phyloP scores from a whole-genome alignment of 257 asterid species.

The Nicotiana noctiflora region DNA sequence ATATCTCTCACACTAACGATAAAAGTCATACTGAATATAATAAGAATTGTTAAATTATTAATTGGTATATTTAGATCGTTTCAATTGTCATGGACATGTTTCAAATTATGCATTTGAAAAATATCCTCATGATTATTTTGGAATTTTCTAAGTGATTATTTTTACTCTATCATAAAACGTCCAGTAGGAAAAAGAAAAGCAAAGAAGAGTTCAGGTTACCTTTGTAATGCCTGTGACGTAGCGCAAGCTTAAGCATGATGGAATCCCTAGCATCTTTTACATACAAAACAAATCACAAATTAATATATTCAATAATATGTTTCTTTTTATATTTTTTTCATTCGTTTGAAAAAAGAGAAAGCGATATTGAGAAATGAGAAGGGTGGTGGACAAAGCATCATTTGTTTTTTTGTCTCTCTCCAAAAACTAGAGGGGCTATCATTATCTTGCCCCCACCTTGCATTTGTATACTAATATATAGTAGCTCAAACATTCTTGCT shows the following conservation, averaged over 20 bases:
- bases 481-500: background rate
- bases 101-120: too few relatives aligned
- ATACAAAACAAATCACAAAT: background rate
- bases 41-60: too few relatives aligned
- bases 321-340: background rate
- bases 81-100: too few relatives aligned
- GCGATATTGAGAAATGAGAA: background rate
- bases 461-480: background rate
- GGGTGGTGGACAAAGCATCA: slow-evolving; percentile 2
- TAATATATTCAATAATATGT: background rate
- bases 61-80: too few relatives aligned
- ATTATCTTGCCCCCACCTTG: background rate
- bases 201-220: background rate
- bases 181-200: background rate
- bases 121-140: too few relatives aligned
- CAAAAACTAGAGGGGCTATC: background rate
- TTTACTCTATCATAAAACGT: background rate
- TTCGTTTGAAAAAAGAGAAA: background rate
- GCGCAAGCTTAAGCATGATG: slow-evolving; percentile 8
- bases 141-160: too few relatives aligned
- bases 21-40: too few relatives aligned
- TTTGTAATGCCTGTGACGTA: background rate
- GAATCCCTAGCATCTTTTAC: too few relatives aligned
- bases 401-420: background rate
- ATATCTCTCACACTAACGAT: too few relatives aligned